Conservation (phyloP, 306 rosid genomes). For the Herpetospermum pedunculosum region DNA sequence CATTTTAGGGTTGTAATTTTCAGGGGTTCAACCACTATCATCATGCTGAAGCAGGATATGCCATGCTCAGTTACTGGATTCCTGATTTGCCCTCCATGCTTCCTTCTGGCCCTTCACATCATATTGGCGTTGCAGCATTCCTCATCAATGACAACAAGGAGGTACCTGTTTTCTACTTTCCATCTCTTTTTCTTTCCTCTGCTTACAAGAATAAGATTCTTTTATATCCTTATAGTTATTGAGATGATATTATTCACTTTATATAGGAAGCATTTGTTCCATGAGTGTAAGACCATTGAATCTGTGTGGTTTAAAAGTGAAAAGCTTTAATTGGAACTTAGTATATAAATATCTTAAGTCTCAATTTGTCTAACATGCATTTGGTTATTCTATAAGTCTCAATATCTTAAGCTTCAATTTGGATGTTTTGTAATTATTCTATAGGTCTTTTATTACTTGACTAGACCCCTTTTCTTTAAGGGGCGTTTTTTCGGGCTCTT, state of each 20-base stretch:
- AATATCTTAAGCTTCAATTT: no score
- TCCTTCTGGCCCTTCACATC: conserved; percentile 37
- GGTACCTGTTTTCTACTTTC: conserved; percentile 12
- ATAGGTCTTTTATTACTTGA: no score
- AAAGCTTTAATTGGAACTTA: background rate
- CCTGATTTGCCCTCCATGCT: conserved; percentile 27
- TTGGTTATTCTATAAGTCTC: no score
- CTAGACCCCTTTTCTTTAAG: no score
- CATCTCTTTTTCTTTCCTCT: background rate
- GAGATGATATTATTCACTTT: background rate
- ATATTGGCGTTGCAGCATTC: conserved; percentile 31
- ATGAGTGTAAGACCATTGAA: background rate
- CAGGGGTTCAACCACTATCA: conserved; percentile 40
- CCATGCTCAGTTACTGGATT: conserved; percentile 35
- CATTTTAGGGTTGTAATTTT: background rate
- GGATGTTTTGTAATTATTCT: no score
- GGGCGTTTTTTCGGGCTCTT: no score
- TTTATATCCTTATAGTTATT: background rate
- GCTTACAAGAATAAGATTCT: background rate
- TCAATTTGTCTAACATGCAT: background rate
- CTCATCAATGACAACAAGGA: conserved; percentile 28
- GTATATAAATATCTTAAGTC: background rate
- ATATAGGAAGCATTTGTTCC: background rate
- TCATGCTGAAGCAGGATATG: conserved; percentile 37
- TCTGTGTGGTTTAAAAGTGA: background rate